A percentile compares a stretch with the other conserved stretches of the same genome.
Conservation (phyloP, 2,329 filamentous ascomycete species). For the Colletotrichum sp. region DNA sequence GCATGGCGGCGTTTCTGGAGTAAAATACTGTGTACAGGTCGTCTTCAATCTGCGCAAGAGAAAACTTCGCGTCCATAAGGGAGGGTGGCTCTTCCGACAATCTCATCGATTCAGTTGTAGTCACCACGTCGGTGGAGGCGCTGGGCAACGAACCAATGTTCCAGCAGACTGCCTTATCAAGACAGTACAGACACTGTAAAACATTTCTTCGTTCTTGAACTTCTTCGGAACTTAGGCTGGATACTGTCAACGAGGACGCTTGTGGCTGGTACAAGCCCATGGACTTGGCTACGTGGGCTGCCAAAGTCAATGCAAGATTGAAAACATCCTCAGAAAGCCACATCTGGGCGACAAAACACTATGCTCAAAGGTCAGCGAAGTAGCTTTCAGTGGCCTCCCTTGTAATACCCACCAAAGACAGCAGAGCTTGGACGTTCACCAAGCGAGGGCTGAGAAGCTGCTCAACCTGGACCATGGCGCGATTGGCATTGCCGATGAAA, state of each 20-base stretch:
- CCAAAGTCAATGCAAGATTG: neutral
- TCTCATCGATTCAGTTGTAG: neutral
- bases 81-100: neutral
- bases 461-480: neutral
- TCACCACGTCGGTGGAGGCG: neutral
- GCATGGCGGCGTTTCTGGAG: neutral
- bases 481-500: neutral
- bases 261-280: neutral
- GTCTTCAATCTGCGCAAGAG: neutral
- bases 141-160: neutral
- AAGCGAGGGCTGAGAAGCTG: neutral
- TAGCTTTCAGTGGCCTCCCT: neutral
- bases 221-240: neutral
- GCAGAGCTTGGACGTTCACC: neutral
- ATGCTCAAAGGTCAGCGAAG: neutral
- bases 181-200: neutral
- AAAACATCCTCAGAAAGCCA: neutral
- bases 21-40: neutral
- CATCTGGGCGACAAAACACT: neutral
- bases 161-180: neutral
- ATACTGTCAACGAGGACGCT: neutral
- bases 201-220: neutral
- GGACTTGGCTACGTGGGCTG: neutral
- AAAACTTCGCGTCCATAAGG: neutral
- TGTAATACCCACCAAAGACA: neutral